Base-by-base conservation (phyloP, 805 yeast genomes). In the Sugiyamaella mastotermitis region DNA sequence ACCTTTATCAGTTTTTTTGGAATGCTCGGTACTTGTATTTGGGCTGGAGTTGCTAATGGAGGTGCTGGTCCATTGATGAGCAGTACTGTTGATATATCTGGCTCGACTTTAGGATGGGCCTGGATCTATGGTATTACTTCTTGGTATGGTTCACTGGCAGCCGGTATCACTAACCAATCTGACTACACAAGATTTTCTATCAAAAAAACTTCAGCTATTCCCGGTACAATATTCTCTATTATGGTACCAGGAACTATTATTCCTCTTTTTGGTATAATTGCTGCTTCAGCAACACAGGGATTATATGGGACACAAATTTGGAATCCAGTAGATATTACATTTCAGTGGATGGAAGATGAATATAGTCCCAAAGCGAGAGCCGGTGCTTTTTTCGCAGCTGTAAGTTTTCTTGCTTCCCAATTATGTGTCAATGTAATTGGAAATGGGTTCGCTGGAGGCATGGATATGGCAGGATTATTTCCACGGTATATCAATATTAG, bases 381-480 rank as follows among this genome's bases (percentile, higher is more conserved):
- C 23, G 51, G 46, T 21, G 40, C 40, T 36, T 47, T 47, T 24
- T 47, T 47, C 31, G 46, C 41, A 11, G 47, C 48, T n/a, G 10
- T 43, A 9, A 33, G 49, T 10, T 47, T 43, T 37, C 35, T 38
- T 20, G 38, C 45, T 19, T 45, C 39, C 13, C 45, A 41, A 25
- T 34, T 44, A 16, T 38, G 46, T 23, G 28, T 38, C 25, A 44
- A 44, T 32, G 15, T 35, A 24, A 52, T 64, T 31, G 71, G 57
- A 31, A 67, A 67, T 41, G 66, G 67, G 23, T 56, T 66, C 27
- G 58, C 72, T 32, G 72, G 71, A 8, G 76, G 74, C 13, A 73
- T 70, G 60, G 77, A 72, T 43, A 47, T 73, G 36, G 65, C 71
- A 18, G 73, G 71, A 38, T 46, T 72, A 43, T 58, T 63, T 33